Evolutionary conservation across 208 protist genomes (phyloP).

Genomic region (Leishmania tarentolae): DNA sequence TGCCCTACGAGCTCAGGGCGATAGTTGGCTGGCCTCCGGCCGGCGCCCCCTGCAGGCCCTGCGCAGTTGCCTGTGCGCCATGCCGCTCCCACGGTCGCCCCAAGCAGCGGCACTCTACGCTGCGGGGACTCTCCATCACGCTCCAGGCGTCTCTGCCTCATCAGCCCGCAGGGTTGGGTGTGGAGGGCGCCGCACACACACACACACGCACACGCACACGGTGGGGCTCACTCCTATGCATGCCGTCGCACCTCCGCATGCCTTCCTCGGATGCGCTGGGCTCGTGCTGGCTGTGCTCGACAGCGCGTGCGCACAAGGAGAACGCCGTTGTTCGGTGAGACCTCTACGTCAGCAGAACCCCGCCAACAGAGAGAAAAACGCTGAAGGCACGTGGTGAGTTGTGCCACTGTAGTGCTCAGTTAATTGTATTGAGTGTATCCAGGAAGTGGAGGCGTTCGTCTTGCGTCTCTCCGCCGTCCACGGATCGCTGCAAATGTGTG

Average conservation of each 20-base stretch:
- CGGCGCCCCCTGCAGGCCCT: too few relatives aligned
- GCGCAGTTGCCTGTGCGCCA: too few relatives aligned
- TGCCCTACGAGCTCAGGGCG: too few relatives aligned
- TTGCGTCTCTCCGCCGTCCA: slow-evolving; percentile 11
- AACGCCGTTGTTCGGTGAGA: not conserved
- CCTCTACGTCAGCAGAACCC: not conserved
- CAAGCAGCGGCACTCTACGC: too few relatives aligned
- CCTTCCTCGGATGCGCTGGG: not conserved
- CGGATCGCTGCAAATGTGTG: slow-evolving; percentile 20
- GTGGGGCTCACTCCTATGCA: not conserved
- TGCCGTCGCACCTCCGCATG: too few relatives aligned
- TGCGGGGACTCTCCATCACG: not conserved
- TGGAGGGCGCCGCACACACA: not conserved
- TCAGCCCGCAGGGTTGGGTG: not conserved
- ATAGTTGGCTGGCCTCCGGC: too few relatives aligned
- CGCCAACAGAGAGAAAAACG: not conserved
- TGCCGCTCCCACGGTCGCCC: too few relatives aligned
- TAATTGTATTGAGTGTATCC: not conserved
- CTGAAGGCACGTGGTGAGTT: not conserved
- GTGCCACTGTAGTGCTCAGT: not conserved
- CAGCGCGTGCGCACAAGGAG: not conserved
- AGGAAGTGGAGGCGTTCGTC: slow-evolving; percentile 27
- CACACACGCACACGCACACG: not conserved
- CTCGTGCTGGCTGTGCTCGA: not conserved
- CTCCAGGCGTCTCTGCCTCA: not conserved